Evolutionary conservation across 768 basidiomycete species (phyloP).

Genomic region (Podaxis sp.): DNA sequence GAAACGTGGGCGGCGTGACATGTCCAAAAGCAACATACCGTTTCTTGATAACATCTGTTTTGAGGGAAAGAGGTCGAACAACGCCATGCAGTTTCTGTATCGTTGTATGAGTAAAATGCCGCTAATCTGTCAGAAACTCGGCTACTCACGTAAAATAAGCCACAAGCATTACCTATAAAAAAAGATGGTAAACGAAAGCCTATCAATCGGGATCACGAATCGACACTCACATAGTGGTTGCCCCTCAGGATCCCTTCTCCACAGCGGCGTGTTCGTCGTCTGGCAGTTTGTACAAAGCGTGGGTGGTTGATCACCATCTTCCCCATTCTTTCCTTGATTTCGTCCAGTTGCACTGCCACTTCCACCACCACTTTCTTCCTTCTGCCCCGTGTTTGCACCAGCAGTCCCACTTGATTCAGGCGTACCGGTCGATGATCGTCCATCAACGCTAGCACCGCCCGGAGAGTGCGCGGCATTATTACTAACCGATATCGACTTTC

Average conservation of each 20-base stretch:
- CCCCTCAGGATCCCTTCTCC: slow-evolving; percentile 91
- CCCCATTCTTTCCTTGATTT: slow-evolving; percentile 59
- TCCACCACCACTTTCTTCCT: slow-evolving; percentile 24
- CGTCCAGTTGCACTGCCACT: slow-evolving; percentile 13
- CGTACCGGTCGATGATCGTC: slow-evolving; percentile 64
- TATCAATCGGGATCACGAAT: slow-evolving; percentile 9
- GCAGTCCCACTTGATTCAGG: slow-evolving; percentile 51
- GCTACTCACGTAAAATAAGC: slow-evolving; percentile 82
- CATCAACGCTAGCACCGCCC: slow-evolving; percentile 28
- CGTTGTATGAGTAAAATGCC: slow-evolving; percentile 14
- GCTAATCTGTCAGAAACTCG: slow-evolving; percentile 3
- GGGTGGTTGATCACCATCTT: slow-evolving; percentile 69
- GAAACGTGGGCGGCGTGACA: neutral
- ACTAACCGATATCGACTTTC: slow-evolving; percentile 35
- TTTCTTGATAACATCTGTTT: slow-evolving; percentile 98
- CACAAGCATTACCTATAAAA: slow-evolving; percentile 79
- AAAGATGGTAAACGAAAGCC: slow-evolving; percentile 20
- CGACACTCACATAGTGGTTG: slow-evolving; percentile 78
- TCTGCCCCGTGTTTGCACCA: slow-evolving; percentile 17
- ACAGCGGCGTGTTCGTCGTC: slow-evolving; percentile 92
- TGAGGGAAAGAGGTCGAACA: slow-evolving; percentile 88
- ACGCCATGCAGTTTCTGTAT: slow-evolving; percentile 92
- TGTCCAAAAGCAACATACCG: slow-evolving; percentile 44
- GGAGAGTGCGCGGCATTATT: slow-evolving; percentile 13
- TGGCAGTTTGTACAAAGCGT: slow-evolving; percentile 94